These are phyloP conservation scores for Dactylonectria estremocensis DNA, from an alignment of 2,329 filamentous ascomycete species.

Conservation along the genomic window DNA sequence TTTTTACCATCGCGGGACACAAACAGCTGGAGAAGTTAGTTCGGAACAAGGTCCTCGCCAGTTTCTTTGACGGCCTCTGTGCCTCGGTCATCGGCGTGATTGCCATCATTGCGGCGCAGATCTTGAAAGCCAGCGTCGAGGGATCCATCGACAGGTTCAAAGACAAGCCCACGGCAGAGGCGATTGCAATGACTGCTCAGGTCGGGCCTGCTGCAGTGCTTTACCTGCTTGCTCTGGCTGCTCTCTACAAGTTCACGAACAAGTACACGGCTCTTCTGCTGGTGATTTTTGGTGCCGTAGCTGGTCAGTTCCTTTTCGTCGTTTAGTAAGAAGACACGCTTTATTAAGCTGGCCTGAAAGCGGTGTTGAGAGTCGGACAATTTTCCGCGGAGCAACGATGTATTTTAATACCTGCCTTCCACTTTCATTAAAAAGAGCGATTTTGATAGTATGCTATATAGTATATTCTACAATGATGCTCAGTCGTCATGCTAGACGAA, in stretches of 20 bases:
- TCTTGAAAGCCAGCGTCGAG: slow-evolving; percentile 24
- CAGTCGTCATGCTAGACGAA: slow-evolving; percentile 22
- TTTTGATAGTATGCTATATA: too few relatives aligned
- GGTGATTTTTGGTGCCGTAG: too few relatives aligned
- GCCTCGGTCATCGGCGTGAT: slow-evolving; percentile 29
- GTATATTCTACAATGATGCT: too few relatives aligned
- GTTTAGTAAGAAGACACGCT: not conserved
- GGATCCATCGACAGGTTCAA: slow-evolving; percentile 20
- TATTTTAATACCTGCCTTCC: too few relatives aligned
- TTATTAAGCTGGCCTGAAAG: not conserved
- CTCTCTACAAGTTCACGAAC: not conserved
- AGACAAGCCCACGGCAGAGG: slow-evolving; percentile 14
- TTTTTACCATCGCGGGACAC: not conserved
- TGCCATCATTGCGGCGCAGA: slow-evolving; percentile 14
- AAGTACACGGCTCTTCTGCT: not conserved
- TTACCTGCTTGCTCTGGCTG: slow-evolving; percentile 1
- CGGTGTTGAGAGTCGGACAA: not conserved
- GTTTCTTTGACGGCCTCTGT: slow-evolving; percentile 29
- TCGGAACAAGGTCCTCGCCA: slow-evolving; percentile 22
- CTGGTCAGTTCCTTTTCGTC: too few relatives aligned
- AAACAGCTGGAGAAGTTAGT: not conserved
- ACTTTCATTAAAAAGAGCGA: too few relatives aligned
- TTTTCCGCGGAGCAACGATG: too few relatives aligned
- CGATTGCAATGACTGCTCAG: slow-evolving; percentile 15
- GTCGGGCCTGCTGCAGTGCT: slow-evolving; percentile 28